phyloP scores from a whole-genome alignment of 176 grass and related monocot genomes.

The Phoenix roebelenii region DNA sequence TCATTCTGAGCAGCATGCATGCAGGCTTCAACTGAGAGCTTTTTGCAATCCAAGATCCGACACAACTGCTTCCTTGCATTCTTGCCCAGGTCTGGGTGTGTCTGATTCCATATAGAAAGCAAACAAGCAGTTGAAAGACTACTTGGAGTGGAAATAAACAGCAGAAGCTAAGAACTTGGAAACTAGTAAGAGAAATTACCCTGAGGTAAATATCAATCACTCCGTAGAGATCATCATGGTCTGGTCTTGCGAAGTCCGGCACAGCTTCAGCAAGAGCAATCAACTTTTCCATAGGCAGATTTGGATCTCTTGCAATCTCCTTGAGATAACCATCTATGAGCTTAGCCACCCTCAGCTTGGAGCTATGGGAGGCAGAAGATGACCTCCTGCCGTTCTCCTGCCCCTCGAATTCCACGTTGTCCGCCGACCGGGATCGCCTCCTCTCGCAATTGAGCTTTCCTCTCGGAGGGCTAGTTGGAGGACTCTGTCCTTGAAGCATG shows the following conservation, averaged over 20 bases:
- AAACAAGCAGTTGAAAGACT: not conserved
- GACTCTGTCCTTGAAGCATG: slow-evolving; percentile 50
- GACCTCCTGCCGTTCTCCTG: slow-evolving; percentile 47
- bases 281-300: slow-evolving; percentile 68
- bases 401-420: slow-evolving; percentile 71
- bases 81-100: slow-evolving; percentile 75
- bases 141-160: not conserved
- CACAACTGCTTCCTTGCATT: slow-evolving; percentile 58
- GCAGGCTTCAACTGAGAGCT: slow-evolving; percentile 77
- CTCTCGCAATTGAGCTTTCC: slow-evolving; percentile 25
- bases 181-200: slow-evolving; percentile 24
- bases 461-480: slow-evolving; percentile 34
- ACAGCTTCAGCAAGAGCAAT: slow-evolving; percentile 72
- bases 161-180: not conserved
- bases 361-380: slow-evolving; percentile 52
- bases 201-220: slow-evolving; percentile 81
- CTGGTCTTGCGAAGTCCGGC: slow-evolving; percentile 48
- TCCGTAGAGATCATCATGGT: slow-evolving; percentile 87
- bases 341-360: slow-evolving; percentile 54
- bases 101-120: slow-evolving; percentile 21
- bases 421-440: slow-evolving; percentile 65
- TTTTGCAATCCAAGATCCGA: slow-evolving; percentile 77
- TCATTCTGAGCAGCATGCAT: slow-evolving; percentile 92
- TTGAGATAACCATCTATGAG: slow-evolving; percentile 63
- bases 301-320: slow-evolving; percentile 52